A percentile compares a stretch with the other conserved stretches of the same genome.
Conservation (phyloP, 2,329 filamentous ascomycete species). For the Microcera coccophila region DNA sequence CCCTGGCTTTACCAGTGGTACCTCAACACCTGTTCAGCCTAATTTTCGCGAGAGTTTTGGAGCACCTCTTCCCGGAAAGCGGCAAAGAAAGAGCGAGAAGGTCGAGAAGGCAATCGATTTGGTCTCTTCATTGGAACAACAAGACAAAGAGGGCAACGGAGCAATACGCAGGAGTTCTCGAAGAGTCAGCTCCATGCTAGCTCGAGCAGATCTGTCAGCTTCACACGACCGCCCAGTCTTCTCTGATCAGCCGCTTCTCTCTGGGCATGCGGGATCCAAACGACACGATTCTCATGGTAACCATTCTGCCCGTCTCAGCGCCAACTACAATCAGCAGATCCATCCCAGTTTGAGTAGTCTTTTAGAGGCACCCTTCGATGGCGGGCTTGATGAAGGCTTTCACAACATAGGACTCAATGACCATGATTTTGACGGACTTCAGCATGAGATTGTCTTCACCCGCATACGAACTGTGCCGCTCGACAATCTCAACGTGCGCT, state of each 20-base stretch:
- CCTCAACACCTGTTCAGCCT: slow-evolving; percentile 70
- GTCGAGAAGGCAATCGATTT: slow-evolving; percentile 56
- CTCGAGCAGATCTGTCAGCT: slow-evolving; percentile 79
- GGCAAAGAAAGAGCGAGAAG: slow-evolving; percentile 49
- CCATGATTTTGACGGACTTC: slow-evolving; percentile 65
- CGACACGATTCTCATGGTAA: slow-evolving; percentile 67
- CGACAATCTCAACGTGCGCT: slow-evolving; percentile 58
- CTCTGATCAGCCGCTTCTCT: slow-evolving; percentile 55
- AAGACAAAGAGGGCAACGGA: slow-evolving; percentile 53
- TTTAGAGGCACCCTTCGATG: slow-evolving; percentile 65
- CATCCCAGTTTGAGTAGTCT: slow-evolving; percentile 57
- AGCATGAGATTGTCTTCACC: slow-evolving; percentile 67
- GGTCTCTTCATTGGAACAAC: slow-evolving; percentile 66
- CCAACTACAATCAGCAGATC: slow-evolving; percentile 44
- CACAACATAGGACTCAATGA: slow-evolving; percentile 70
- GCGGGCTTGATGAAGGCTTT: slow-evolving; percentile 67
- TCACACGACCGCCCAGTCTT: slow-evolving; percentile 81
- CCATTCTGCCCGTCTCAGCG: slow-evolving; percentile 37
- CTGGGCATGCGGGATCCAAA: slow-evolving; percentile 46
- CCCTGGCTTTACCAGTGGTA: slow-evolving; percentile 66
- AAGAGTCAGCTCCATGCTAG: slow-evolving; percentile 86
- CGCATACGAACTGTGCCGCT: slow-evolving; percentile 66
- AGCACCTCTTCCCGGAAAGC: slow-evolving; percentile 51
- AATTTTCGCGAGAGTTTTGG: slow-evolving; percentile 76
- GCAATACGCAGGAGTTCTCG: slow-evolving; percentile 60